These are phyloP conservation scores for Suhomyces sp. DNA, from an alignment of 805 yeast species.

Conservation along the genomic window DNA sequence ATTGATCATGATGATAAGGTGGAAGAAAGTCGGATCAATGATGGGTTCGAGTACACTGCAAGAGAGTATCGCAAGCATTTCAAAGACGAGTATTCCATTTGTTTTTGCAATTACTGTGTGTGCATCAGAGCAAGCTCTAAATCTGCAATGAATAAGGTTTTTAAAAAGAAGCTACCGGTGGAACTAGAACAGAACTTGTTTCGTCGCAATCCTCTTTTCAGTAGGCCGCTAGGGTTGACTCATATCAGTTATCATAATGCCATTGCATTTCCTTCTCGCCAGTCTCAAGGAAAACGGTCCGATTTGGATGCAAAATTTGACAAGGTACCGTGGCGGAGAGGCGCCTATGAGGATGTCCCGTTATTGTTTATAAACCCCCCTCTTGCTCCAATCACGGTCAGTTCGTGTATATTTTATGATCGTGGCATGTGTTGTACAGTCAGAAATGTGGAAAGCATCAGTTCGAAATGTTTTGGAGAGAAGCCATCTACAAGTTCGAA, in stretches of 20 bases:
- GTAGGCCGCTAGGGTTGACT: conserved; percentile 9
- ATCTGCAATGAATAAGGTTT: conserved; percentile 5
- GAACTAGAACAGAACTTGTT: not conserved
- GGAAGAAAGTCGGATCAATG: conserved; percentile 18
- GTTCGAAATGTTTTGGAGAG: too few species aligned
- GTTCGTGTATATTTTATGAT: too few species aligned
- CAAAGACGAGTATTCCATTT: conserved; percentile 18
- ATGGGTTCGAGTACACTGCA: conserved; percentile 17
- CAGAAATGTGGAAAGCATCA: too few species aligned
- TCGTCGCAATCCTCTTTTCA: conserved; percentile 4
- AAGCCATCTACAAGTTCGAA: too few species aligned
- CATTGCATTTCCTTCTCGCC: conserved; percentile 7
- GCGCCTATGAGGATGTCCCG: too few species aligned
- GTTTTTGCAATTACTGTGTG: conserved; percentile 20
- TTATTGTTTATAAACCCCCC: too few species aligned
- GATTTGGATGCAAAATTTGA: too few species aligned
- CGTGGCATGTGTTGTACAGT: too few species aligned
- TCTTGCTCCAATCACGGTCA: too few species aligned
- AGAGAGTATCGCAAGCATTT: conserved; percentile 14
- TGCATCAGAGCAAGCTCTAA: conserved; percentile 4
- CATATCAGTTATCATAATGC: conserved; percentile 17
- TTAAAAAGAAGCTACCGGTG: conserved; percentile 3
- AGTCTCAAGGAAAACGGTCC: not conserved
- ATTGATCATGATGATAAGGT: conserved; percentile 27
- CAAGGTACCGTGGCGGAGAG: too few species aligned